Evolutionary conservation across 176 grass and related monocot genomes (phyloP), one percentile per base, ranked within the genome.

Genomic region (Aegilops longissima): DNA sequence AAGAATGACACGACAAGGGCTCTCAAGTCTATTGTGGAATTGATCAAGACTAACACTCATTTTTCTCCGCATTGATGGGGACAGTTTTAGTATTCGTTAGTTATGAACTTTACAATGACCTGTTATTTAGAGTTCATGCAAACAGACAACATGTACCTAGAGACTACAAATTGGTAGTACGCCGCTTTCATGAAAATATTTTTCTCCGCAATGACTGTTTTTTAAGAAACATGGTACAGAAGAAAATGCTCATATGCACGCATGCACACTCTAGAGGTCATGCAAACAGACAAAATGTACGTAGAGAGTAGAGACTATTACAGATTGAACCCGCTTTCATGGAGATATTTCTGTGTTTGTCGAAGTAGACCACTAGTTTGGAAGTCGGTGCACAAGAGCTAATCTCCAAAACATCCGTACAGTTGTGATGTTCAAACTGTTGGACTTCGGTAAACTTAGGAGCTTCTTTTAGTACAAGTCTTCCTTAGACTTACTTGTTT

Each of bases 311-410:
- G 17, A 29, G 56, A 59, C 25, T 52, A 8, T 30, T 8, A 42
- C 12, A 45, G 12, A 67, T 47, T 88, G 34, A 56, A 52, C 49
- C 12, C 2, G 2, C 25, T 47, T 42, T 75, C 21, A 54, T 24
- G 31, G 27, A 81, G 18, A 3, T 44, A 69, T 69, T 67, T 12
- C 25, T 89, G 12, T 13, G 4, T 80, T 89, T 85, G 82, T 85
- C 82, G 68, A 61, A 76, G 12, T 40, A 61, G 13, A 83, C 49
- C 49, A 61, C 69, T 70, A 5, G 62, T 82, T 82, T 86, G 88
- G 38, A 21, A 29, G 80, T n/a, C 25, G 33, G 21, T 36, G 77
- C 83, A 86, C 20, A 38, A 90, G 78, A 76, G 33, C 68, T 75
- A 85, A 25, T 21, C 76, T 85, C 69, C 61, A 87, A 79, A 31